phyloP scores from a whole-genome alignment of 768 basidiomycete species.

The Daedaleopsis sinensis region DNA sequence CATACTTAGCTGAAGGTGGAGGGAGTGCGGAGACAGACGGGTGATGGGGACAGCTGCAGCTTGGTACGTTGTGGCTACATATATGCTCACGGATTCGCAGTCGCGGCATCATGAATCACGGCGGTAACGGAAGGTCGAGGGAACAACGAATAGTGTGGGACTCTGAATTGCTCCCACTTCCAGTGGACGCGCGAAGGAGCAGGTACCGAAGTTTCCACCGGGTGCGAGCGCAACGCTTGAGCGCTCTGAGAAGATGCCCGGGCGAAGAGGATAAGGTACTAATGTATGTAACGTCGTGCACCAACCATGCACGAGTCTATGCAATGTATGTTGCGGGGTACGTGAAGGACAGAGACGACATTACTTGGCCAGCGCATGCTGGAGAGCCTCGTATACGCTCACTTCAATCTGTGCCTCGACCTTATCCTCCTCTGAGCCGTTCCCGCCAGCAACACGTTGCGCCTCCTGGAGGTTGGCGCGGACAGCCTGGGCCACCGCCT shows the following conservation, averaged over 20 bases:
- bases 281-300: not conserved
- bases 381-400: conserved; percentile 95
- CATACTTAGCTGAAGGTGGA: not conserved
- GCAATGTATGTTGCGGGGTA: conserved; percentile 1
- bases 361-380: conserved; percentile 73
- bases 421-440: conserved; percentile 92
- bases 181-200: too few relatives aligned
- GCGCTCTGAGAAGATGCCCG: not conserved
- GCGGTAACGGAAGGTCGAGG: too few relatives aligned
- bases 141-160: too few relatives aligned
- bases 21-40: not conserved
- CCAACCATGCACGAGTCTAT: conserved; percentile 10
- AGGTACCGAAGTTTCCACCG: too few relatives aligned
- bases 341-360: conserved; percentile 1
- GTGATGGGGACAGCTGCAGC: too few relatives aligned
- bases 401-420: conserved; percentile 92
- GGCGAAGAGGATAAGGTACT: not conserved
- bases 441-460: conserved; percentile 75
- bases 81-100: too few relatives aligned
- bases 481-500: conserved; percentile 62
- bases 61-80: too few relatives aligned
- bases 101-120: too few relatives aligned
- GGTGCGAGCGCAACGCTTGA: too few relatives aligned
- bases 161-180: too few relatives aligned
- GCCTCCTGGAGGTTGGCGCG: conserved; percentile 90